These are phyloP conservation scores for Hydnomerulius pinastri DNA, from an alignment of 768 basidiomycete genomes.

Conservation along the genomic window DNA sequence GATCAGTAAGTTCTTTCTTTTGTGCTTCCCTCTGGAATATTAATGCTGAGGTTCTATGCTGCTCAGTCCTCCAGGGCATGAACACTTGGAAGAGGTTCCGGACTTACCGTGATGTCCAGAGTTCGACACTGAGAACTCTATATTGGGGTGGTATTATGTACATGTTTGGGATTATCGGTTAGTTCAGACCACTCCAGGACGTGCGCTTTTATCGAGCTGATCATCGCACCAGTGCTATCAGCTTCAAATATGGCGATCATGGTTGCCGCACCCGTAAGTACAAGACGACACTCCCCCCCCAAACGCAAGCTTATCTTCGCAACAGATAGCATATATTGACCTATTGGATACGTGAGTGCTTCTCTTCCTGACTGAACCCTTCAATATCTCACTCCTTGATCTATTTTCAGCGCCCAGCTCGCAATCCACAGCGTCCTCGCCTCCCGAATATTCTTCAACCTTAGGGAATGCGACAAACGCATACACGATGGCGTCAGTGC, in stretches of 20 bases:
- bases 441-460: constrained; percentile 31
- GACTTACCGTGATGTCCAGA: constrained; percentile 20
- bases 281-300: background rate
- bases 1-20: constrained; percentile 17
- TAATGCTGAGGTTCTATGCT: background rate
- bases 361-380: background rate
- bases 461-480: constrained; percentile 17
- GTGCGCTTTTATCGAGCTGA: background rate
- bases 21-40: background rate
- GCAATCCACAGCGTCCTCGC: constrained; percentile 28
- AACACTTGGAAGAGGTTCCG: constrained; percentile 24
- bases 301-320: background rate
- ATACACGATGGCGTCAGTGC: background rate
- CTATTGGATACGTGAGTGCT: constrained; percentile 24
- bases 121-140: constrained; percentile 19
- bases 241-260: constrained; percentile 15
- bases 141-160: constrained; percentile 31
- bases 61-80: constrained; percentile 26
- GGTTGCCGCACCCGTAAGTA: constrained; percentile 21
- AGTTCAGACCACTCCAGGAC: background rate
- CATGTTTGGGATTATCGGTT: constrained; percentile 25
- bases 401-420: constrained; percentile 25
- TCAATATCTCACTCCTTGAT: constrained; percentile 7
- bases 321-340: constrained; percentile 16
- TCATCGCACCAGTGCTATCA: constrained; percentile 12